Conservation (phyloP, 2,329 filamentous ascomycete species). For the Camptophora hylomeconis region DNA sequence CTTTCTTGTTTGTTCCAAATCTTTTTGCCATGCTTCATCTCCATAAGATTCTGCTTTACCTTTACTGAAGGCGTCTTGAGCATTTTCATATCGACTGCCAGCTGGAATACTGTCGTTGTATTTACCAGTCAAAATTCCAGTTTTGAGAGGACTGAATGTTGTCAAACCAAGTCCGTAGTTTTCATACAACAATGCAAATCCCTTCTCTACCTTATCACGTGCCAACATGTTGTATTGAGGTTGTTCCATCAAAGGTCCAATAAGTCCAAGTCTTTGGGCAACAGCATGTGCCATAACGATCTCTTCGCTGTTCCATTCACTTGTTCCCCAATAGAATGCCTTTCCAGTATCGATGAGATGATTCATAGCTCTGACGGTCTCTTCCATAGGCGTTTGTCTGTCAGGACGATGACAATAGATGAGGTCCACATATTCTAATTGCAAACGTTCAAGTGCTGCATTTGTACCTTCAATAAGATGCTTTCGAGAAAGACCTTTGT, state of each 20-base stretch:
- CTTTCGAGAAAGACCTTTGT: conserved; percentile 55
- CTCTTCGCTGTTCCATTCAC: conserved; percentile 55
- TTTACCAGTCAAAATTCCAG: conserved; percentile 53
- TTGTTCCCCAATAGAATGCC: conserved; percentile 60
- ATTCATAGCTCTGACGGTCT: conserved; percentile 60
- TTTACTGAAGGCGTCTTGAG: conserved; percentile 44
- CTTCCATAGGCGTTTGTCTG: conserved; percentile 55
- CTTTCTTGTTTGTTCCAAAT: conserved; percentile 47
- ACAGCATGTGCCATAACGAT: conserved; percentile 51
- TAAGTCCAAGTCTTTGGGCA: conserved; percentile 46
- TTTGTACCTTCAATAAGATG: conserved; percentile 56
- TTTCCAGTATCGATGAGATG: conserved; percentile 55
- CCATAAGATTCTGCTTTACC: conserved; percentile 29
- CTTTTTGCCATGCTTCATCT: conserved; percentile 25
- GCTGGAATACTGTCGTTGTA: conserved; percentile 52
- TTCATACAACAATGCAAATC: conserved; percentile 48
- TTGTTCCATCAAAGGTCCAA: conserved; percentile 54
- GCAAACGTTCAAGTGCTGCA: conserved; percentile 45
- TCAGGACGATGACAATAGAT: conserved; percentile 62
- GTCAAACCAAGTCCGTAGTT: conserved; percentile 50
- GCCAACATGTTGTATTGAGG: conserved; percentile 54
- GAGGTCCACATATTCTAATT: conserved; percentile 56
- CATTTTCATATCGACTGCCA: conserved; percentile 45
- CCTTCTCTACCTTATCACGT: conserved; percentile 48
- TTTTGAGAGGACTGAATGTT: conserved; percentile 48